Base-by-base conservation (phyloP, 768 basidiomycete genomes). In the Tricholoma furcatifolium region DNA sequence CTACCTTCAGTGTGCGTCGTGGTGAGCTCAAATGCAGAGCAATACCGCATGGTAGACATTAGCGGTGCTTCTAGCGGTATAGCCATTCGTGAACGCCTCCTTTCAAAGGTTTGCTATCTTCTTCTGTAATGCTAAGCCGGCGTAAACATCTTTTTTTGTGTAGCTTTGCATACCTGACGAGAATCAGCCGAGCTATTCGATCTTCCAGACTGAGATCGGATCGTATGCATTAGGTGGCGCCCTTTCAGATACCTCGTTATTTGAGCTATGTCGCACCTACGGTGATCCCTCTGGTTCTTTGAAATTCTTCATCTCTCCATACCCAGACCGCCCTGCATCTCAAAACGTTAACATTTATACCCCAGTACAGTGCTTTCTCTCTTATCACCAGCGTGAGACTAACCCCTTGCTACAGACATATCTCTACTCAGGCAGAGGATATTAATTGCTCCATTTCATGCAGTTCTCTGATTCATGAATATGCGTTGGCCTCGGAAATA, bases 251-350 rank as follows among this genome's bases (percentile, higher is more conserved):
- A 57, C 65, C 14, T 60, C 65, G 27, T 63, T 80, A 23, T 77
- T 73, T 55, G 62, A 69, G 34, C 59, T 76, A 11, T 80, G 78
- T 61, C 70, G 64, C 24, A 70, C 75, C 55, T 71, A 66, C 40
- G 78, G 78, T 5, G 76, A 78, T 54, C 65, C 76, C 11, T 72
- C 76, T 41, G 78, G 76, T 6, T 75, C 74, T 11, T 69, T 80
- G n/a, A 78, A 76, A 57, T 76, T 80, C 62, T 78, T 78, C 58
- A 74, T 78, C 36, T 78, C 77, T 10, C 73, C 75, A 1, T 72
- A 69, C 8, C 74, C 75, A 18, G 72, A 79, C 56, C 67, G 73
- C 36, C 74, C 75, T 21, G 65, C 74, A 40, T 56, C 62, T 12
- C 55, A 51, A 54, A 49, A 42, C 34, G 38, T 50, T 47, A 46